Evolutionary conservation across 78 protist species (phyloP).

Genomic region (Dictyostelium firmibasis): DNA sequence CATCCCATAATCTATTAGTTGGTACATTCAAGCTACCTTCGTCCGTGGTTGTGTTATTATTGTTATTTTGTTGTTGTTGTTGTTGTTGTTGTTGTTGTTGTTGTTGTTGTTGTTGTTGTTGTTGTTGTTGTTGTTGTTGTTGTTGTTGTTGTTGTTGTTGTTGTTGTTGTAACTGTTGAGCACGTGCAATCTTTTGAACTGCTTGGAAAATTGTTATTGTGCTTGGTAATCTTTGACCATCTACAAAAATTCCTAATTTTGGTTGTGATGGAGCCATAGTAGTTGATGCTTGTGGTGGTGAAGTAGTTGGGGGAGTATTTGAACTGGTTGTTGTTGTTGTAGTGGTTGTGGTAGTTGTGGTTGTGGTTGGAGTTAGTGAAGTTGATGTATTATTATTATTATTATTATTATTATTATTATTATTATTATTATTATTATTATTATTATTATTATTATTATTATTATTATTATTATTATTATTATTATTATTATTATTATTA

Average conservation of each 20-base stretch:
- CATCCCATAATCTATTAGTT: slow-evolving; percentile 79
- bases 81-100: not conserved
- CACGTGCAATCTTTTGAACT: slow-evolving; percentile 41
- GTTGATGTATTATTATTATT: not conserved
- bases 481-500: too few species aligned
- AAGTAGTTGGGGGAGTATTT: slow-evolving; percentile 3
- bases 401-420: not conserved
- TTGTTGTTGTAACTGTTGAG: slow-evolving; percentile 1
- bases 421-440: not conserved
- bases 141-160: slow-evolving; percentile 8
- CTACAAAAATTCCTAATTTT: slow-evolving; percentile 52
- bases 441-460: not conserved
- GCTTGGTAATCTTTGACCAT: slow-evolving; percentile 60
- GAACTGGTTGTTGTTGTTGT: not conserved
- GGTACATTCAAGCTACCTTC: not conserved
- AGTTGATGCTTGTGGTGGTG: slow-evolving; percentile 26
- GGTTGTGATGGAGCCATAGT: not conserved
- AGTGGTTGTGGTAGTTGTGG: not conserved
- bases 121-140: not conserved
- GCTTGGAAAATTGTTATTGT: slow-evolving; percentile 64
- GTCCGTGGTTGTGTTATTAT: slow-evolving; percentile 5
- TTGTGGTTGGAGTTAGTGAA: not conserved
- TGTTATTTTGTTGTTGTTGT: too few species aligned
- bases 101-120: not conserved
- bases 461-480: too few species aligned